Percentiles rank a stretch among this genome's conserved stretches.
Evolutionary conservation across 257 asterid species (phyloP).

Genomic region (Ophiorrhiza pumila): DNA sequence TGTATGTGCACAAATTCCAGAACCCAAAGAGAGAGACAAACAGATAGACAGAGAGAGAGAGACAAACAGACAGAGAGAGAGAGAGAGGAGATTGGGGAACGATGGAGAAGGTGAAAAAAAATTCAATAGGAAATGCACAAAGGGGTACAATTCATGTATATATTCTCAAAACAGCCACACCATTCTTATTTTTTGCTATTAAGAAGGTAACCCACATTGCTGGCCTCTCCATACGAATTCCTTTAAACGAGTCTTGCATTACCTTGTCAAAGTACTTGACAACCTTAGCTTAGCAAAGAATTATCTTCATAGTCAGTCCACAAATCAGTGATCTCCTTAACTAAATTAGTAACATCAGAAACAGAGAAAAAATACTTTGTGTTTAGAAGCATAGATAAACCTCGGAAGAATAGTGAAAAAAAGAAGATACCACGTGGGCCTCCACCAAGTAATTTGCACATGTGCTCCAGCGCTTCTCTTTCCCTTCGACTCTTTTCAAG

Average conservation of each 20-base stretch:
- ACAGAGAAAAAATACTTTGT: not conserved
- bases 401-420: not conserved
- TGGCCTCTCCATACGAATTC: not conserved
- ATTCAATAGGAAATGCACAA: not conserved
- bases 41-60: no score
- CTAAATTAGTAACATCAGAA: constrained; percentile 35
- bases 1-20: not conserved
- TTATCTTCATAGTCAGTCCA: constrained; percentile 94
- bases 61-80: no score
- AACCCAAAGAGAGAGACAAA: no score
- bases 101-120: not conserved
- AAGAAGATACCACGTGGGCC: constrained; percentile 67
- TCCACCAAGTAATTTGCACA: constrained; percentile 92
- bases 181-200: not conserved
- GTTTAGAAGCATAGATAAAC: not conserved
- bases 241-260: constrained; percentile 2
- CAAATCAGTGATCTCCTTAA: constrained; percentile 78
- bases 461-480: constrained; percentile 70
- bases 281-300: constrained; percentile 77
- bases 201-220: not conserved
- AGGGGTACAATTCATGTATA: not conserved
- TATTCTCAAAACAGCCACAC: not conserved
- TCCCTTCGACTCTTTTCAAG: constrained; percentile 81
- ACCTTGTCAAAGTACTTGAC: constrained; percentile 98
- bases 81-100: not conserved